Conservation (phyloP, 139 green algal genomes). For the Chlamydomonas sp. region DNA sequence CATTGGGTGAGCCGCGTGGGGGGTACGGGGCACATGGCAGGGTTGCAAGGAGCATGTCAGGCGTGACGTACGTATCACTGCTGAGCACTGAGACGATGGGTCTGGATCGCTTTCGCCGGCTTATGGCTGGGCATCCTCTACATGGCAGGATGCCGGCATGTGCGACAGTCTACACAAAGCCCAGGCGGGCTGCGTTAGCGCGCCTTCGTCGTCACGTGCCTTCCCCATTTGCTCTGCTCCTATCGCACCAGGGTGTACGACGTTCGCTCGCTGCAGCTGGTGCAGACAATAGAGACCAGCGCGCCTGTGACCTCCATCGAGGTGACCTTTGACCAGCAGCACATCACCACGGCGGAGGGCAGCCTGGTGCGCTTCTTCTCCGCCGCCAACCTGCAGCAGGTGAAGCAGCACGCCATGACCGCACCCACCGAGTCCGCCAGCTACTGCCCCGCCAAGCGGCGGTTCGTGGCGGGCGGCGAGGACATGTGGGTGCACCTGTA, state of each 20-base stretch:
- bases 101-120: not conserved
- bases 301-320: constrained; percentile 85
- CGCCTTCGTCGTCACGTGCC: too few species aligned
- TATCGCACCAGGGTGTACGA: constrained; percentile 83
- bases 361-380: constrained; percentile 84
- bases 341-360: constrained; percentile 89
- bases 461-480: constrained; percentile 86
- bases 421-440: constrained; percentile 85
- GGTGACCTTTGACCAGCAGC: constrained; percentile 74
- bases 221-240: not conserved
- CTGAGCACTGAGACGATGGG: not conserved
- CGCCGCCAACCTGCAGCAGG: constrained; percentile 51
- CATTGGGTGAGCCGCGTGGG: constrained; percentile 58
- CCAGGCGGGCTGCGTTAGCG: too few species aligned
- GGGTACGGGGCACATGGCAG: too few species aligned
- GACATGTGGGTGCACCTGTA: constrained; percentile 99
- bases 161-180: too few species aligned
- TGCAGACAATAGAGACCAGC: constrained; percentile 75
- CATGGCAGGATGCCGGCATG: too few species aligned
- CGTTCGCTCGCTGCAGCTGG: constrained; percentile 65
- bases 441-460: constrained; percentile 70
- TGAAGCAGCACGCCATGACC: constrained; percentile 57
- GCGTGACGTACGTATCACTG: not conserved
- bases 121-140: too few species aligned
- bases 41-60: too few species aligned